Base-by-base conservation (phyloP, 2,329 filamentous ascomycete species). In the Emericellopsis cladophorae region DNA sequence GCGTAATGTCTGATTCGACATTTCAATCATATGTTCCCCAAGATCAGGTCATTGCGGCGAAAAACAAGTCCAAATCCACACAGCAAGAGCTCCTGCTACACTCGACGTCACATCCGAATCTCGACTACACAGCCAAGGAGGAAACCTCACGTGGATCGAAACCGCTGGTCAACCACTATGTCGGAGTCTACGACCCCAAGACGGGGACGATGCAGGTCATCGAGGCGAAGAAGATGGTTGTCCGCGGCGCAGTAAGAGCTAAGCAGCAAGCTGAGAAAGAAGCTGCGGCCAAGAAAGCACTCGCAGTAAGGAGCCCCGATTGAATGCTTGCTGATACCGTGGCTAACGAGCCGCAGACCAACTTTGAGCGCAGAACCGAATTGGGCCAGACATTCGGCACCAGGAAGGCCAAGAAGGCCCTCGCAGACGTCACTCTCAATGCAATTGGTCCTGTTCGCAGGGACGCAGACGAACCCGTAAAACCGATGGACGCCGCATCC, bases 361-460 rank as follows among this genome's bases (percentile, higher is more conserved):
- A 72, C 52, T 64, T 72, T 51, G 74, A 81, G 23, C 73, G 74
- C 54, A 76, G 75, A 49, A 80, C 78, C 50, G 75, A 80, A 2
- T 76, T 93, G 11, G 84, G 83, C 33, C 72, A 84, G 51, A 78
- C 81, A 26, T 93, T 93, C 53, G 86, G 86, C 57, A 90, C 84
- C 22, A 88, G 85, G 66, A 90, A 89, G 62, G 82, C 85, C 18
- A 83, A 80, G 68, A 90, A 89, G 63, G 81, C 77, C 1, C 77
- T 92, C 49, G 68, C 72, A 23, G 74, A 79, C 42, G 69, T 74
- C 47, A 77, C 78, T 3, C 71, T 84, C 51, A 88, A 89, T 53
- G 81, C 82, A 15, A 86, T 90, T 49, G 62, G 61, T 34, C 59
- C 66, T 46, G 56, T 50, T 42, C 40, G 49, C 31, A 53, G 58